These are phyloP conservation scores for Plasmodium coatneyi DNA, from an alignment of 169 alveolate species.

Conservation along the genomic window DNA sequence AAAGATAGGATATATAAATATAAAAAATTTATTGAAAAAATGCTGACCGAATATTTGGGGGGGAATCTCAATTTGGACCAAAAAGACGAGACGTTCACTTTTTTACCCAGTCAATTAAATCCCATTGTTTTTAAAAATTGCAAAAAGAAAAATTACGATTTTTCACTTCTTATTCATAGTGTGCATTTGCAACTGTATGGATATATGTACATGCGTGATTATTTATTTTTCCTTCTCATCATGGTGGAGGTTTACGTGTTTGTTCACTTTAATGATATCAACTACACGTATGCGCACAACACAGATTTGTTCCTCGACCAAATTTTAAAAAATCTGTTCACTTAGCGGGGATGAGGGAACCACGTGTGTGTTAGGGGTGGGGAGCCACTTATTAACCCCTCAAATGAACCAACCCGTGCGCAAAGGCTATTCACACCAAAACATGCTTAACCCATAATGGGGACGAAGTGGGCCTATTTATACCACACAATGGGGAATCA, in stretches of 20 bases:
- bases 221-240: constrained; percentile 39
- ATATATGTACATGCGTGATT: constrained; percentile 40
- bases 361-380: background rate
- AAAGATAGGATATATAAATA: constrained; percentile 44
- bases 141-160: constrained; percentile 30
- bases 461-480: background rate
- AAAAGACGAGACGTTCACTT: background rate
- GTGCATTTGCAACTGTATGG: constrained; percentile 54
- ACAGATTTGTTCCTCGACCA: constrained; percentile 65
- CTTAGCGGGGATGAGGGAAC: background rate
- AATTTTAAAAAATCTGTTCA: constrained; percentile 56
- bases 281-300: constrained; percentile 47
- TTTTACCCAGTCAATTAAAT: constrained; percentile 15
- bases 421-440: background rate
- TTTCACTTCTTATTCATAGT: constrained; percentile 35
- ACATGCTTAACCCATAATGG: background rate
- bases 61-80: background rate
- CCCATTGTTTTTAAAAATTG: constrained; percentile 62
- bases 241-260: constrained; percentile 49
- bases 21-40: constrained; percentile 35
- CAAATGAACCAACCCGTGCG: background rate
- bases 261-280: constrained; percentile 21
- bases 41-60: background rate
- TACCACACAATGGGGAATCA: background rate
- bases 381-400: background rate